phyloP scores from a whole-genome alignment of 108 stramenopile genomes.

The Aurantiochytrium sp. region DNA sequence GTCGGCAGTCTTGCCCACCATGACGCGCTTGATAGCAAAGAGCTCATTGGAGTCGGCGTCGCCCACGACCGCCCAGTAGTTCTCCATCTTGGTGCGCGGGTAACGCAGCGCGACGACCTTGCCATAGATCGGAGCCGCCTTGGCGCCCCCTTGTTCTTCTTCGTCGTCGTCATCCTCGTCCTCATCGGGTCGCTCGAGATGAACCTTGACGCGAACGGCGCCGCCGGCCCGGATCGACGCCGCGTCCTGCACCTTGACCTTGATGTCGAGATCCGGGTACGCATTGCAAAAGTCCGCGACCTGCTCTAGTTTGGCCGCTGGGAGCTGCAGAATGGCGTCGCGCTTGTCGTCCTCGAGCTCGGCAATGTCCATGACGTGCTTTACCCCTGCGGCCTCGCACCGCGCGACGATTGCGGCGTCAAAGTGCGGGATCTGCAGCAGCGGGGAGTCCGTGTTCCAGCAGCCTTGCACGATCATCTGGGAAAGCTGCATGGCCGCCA shows the following conservation, averaged over 20 bases:
- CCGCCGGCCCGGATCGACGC: constrained; percentile 81
- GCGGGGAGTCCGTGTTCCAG: constrained; percentile 82
- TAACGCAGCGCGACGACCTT: constrained; percentile 78
- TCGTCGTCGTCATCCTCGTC: constrained; percentile 65
- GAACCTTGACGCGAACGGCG: constrained; percentile 74
- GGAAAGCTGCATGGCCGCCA: constrained; percentile 96
- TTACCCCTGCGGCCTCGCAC: constrained; percentile 35
- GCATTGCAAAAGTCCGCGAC: constrained; percentile 98
- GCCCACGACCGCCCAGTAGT: constrained; percentile 93
- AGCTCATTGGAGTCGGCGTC: constrained; percentile 79
- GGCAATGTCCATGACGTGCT: constrained; percentile 2
- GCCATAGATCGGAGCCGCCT: constrained; percentile 47
- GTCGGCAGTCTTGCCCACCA: constrained; percentile 39
- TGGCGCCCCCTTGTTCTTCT: constrained; percentile 67
- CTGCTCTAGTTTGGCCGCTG: constrained; percentile 63
- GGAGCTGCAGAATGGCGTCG: constrained; percentile 76
- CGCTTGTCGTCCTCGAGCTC: constrained; percentile 87
- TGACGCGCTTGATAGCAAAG: constrained; percentile 85
- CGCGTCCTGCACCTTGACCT: constrained; percentile 73
- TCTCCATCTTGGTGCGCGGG: constrained; percentile 84
- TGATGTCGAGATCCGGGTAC: constrained; percentile 89
- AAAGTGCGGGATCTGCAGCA: constrained; percentile 93
- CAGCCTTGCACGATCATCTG: constrained; percentile 97
- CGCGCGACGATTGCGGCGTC: constrained; percentile 77
- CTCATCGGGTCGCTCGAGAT: constrained; percentile 76